Evolutionary conservation across 1,139 yeast species (phyloP), one percentile per base, ranked within the genome.

Genomic region (Torulaspora globosa): DNA sequence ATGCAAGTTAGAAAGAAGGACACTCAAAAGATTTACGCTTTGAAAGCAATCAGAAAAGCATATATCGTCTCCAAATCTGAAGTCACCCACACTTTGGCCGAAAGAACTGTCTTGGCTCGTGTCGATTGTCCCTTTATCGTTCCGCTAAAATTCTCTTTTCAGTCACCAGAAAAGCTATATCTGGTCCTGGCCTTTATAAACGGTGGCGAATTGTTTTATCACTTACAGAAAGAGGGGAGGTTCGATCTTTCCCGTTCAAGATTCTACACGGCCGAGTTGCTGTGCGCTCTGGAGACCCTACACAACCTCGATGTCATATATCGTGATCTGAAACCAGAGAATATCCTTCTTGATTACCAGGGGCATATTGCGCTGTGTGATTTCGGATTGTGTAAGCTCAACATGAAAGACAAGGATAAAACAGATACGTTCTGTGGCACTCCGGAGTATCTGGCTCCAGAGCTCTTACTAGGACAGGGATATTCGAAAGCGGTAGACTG

Each of bases 291-390:
- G 54, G 97, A 92, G 66, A 84, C 94, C 54, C 71, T 92, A 51
- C 98, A 92, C 65, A 88, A 83, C 39, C 76, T 86, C 72, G 86
- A 90, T 65, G 95, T 92, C 50, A 89, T 92, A 60, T 92, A 92
- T 69, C 78, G 98, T 59, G 98, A 92, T 68, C 73, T 92, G 61
- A 92, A 92, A 68, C 97, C 98, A 1, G 98, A 92, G 63, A 92
- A 92, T 67, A 92, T 92, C 54, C 70, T 92, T 58, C 70, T 92
- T 46, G 97, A 92, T 66, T 89, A 89, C 68, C 95, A 92, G 60
- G 98, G 98, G 2, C 98, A 92, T 67, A 92, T 92, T 65, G 97
- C 97, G 1, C 72, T 92, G 51, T 92, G 98, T 71, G 98, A 92
- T 70, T 92, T 92, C 66, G 98, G 98, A 3, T 75, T 92, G 44